Percentiles rank a stretch among this genome's conserved stretches.
Conservation (phyloP, 768 basidiomycete species). For the Collybiopsis confluens region DNA sequence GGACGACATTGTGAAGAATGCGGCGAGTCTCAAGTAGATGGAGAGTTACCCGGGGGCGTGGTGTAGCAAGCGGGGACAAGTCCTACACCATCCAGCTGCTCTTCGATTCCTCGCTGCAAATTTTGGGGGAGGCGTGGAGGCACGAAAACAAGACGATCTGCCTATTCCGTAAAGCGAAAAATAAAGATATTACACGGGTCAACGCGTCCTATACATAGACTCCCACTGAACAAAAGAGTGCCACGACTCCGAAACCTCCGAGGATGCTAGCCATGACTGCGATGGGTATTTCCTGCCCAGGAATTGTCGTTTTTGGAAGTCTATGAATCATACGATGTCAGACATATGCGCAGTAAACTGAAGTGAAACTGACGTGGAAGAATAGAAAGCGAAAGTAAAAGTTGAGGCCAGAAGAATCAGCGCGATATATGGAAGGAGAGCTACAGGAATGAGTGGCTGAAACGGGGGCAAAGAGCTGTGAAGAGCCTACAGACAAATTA, state of each 20-base stretch:
- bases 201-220: constrained; percentile 64
- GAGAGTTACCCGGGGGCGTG: too few relatives aligned
- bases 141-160: too few relatives aligned
- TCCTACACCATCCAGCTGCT: too few relatives aligned
- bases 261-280: constrained; percentile 72
- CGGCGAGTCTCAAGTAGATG: too few relatives aligned
- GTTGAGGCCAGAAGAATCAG: constrained; percentile 68
- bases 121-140: too few relatives aligned
- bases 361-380: constrained; percentile 63
- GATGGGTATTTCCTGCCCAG: constrained; percentile 65
- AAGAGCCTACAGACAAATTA: constrained; percentile 35
- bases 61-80: too few relatives aligned
- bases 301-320: constrained; percentile 64
- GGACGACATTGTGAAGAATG: too few relatives aligned
- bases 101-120: too few relatives aligned
- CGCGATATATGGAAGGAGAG: constrained; percentile 69
- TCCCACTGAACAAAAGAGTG: constrained; percentile 81
- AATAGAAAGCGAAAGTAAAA: constrained; percentile 87
- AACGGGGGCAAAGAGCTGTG: constrained; percentile 70
- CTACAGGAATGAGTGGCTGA: constrained; percentile 61
- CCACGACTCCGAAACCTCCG: constrained; percentile 86
- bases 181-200: not conserved
- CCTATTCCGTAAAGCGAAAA: too few relatives aligned
- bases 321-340: too few relatives aligned
- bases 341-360: not conserved